phyloP scores from a whole-genome alignment of 768 basidiomycete species.

The Collybia nuda region DNA sequence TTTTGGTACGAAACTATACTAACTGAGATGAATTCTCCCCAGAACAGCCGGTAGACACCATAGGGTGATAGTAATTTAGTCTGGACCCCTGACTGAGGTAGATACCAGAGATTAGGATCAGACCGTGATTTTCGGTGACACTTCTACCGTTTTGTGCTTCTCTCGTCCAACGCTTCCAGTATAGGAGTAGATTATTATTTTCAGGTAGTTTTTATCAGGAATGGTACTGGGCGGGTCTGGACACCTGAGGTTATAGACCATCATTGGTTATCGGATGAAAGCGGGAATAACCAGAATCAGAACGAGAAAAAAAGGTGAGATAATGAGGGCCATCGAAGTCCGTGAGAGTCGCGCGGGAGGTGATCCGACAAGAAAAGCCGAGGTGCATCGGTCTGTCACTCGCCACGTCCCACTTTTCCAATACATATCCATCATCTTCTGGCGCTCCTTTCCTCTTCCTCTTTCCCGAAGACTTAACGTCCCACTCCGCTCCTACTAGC shows the following conservation, averaged over 20 bases:
- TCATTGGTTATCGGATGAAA: background rate
- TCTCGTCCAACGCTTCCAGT: background rate
- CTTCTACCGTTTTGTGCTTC: no score
- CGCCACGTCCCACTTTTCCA: slow-evolving; percentile 14
- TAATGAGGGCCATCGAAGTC: background rate
- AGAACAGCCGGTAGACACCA: no score
- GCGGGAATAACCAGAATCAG: background rate
- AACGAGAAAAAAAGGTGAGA: slow-evolving; percentile 7
- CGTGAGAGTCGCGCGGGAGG: slow-evolving; percentile 14
- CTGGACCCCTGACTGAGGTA: no score
- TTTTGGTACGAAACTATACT: no score
- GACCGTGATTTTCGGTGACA: no score
- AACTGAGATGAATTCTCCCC: no score
- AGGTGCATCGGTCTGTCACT: background rate
- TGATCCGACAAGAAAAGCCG: slow-evolving; percentile 18
- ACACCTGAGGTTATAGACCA: no score
- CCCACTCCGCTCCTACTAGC: slow-evolving; percentile 9
- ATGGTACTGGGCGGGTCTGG: no score
- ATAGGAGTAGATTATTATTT: background rate
- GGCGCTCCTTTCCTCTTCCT: slow-evolving; percentile 11
- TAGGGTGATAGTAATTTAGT: no score
- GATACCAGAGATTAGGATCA: no score
- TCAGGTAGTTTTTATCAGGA: background rate
- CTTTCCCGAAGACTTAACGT: slow-evolving; percentile 1
- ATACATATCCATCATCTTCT: slow-evolving; percentile 11